Conservation (phyloP, 257 asterid genomes). For the Haberlea rhodopensis region DNA sequence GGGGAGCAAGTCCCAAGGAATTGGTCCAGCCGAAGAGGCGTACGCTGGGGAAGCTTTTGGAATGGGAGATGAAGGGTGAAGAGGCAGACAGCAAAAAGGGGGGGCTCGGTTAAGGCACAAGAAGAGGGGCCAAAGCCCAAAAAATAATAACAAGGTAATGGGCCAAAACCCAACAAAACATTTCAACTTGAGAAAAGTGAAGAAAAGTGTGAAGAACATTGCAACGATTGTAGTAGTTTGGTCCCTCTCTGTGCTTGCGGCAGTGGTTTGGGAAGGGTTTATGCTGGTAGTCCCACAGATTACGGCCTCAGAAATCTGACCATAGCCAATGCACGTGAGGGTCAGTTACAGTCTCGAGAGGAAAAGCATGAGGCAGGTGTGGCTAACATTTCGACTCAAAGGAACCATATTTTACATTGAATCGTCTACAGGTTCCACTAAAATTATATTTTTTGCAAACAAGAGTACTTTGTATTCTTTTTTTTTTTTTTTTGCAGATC, state of each 20-base stretch:
- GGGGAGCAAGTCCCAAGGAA: too few relatives aligned
- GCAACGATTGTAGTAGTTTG: slow-evolving; percentile 35
- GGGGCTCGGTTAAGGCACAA: too few relatives aligned
- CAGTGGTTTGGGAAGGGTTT: slow-evolving; percentile 22
- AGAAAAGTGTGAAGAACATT: slow-evolving; percentile 21
- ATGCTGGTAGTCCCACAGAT: slow-evolving; percentile 22
- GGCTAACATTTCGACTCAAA: slow-evolving; percentile 20
- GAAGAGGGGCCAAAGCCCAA: too few relatives aligned
- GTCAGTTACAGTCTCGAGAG: slow-evolving; percentile 17
- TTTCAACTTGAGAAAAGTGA: slow-evolving; percentile 34
- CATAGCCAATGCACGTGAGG: slow-evolving; percentile 23
- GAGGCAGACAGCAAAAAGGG: too few relatives aligned
- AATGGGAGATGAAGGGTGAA: too few relatives aligned
- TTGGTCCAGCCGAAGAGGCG: too few relatives aligned
- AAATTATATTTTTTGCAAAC: slow-evolving; percentile 2
- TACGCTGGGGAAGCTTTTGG: too few relatives aligned
- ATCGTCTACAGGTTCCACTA: slow-evolving; percentile 64
- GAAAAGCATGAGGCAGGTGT: slow-evolving; percentile 25
- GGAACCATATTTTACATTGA: slow-evolving; percentile 65
- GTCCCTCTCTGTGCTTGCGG: slow-evolving; percentile 55
- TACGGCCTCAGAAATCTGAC: slow-evolving; percentile 29
- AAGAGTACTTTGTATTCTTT: slow-evolving; percentile 22
- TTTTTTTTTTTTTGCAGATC: slow-evolving; percentile 44
- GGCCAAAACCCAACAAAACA: too few relatives aligned
- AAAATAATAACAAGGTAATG: too few relatives aligned